Evolutionary conservation across 345 rosid species (phyloP).

Genomic region (Triadica sebifera): DNA sequence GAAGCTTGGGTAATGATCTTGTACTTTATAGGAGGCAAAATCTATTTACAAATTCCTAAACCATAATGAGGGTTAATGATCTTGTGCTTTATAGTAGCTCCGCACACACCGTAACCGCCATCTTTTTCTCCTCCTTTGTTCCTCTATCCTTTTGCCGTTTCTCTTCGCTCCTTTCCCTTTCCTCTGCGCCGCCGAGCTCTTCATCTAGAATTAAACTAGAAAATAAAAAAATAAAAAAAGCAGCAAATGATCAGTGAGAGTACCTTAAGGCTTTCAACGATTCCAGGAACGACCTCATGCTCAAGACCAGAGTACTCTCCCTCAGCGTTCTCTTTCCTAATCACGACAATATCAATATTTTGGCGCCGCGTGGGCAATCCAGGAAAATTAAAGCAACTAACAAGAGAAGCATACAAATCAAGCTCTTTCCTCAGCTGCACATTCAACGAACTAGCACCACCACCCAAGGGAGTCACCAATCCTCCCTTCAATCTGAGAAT

Average conservation of each 20-base stretch:
- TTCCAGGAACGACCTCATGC: constrained; percentile 95
- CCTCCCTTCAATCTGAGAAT: constrained; percentile 89
- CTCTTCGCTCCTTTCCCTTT: too few relatives aligned
- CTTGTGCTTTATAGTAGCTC: too few relatives aligned
- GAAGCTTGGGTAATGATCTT: too few relatives aligned
- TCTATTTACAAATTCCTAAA: too few relatives aligned
- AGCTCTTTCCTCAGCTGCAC: constrained; percentile 82
- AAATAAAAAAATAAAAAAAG: too few relatives aligned
- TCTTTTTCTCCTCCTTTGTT: too few relatives aligned
- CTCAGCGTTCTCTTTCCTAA: constrained; percentile 92
- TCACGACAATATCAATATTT: constrained; percentile 82
- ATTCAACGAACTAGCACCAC: constrained; percentile 91
- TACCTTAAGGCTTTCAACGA: constrained; percentile 97
- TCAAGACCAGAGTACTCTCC: constrained; percentile 92
- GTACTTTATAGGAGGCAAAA: too few relatives aligned
- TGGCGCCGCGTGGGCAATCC: constrained; percentile 79
- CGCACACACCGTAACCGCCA: too few relatives aligned
- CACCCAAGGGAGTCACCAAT: constrained; percentile 83
- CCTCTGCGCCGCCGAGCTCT: too few relatives aligned
- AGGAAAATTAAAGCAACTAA: constrained; percentile 76
- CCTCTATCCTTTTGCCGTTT: too few relatives aligned
- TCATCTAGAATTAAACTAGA: too few relatives aligned
- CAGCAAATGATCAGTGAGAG: background rate
- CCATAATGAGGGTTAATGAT: too few relatives aligned
- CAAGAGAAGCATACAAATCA: constrained; percentile 86